These are phyloP conservation scores for Colletotrichum sp. DNA, from an alignment of 2,329 filamentous ascomycete species.

Conservation along the genomic window DNA sequence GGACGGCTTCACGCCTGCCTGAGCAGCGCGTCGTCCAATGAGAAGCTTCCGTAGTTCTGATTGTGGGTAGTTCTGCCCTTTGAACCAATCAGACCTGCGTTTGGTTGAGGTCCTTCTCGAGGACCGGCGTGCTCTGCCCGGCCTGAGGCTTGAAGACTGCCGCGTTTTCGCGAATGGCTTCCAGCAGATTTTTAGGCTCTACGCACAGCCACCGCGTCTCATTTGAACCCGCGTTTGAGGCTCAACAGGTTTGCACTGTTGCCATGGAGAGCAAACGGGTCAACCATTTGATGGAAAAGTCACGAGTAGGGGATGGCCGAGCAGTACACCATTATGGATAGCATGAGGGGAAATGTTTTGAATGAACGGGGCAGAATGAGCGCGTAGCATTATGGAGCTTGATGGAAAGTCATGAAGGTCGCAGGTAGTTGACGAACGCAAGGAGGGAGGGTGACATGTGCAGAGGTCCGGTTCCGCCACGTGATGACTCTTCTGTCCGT, in stretches of 20 bases:
- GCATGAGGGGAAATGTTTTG: background rate
- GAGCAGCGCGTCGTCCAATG: conserved; percentile 10
- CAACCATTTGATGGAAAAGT: background rate
- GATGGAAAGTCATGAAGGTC: background rate
- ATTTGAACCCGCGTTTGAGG: background rate
- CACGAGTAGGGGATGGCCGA: background rate
- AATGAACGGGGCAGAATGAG: background rate
- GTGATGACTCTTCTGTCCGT: background rate
- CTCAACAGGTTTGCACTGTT: background rate
- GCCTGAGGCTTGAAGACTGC: background rate
- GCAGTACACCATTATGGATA: background rate
- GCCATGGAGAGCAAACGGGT: background rate
- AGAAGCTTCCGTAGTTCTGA: background rate
- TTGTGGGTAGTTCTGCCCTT: background rate
- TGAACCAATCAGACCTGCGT: conserved; percentile 3
- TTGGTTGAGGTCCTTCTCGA: background rate
- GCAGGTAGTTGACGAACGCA: background rate
- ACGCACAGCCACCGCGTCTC: conserved; percentile 6
- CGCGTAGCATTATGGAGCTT: background rate
- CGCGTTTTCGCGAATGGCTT: conserved; percentile 10
- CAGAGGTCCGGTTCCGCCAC: background rate
- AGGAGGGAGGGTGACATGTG: background rate
- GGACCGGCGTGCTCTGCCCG: background rate
- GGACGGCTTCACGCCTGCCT: background rate
- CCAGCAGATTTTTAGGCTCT: background rate